Evolutionary conservation across 129 eudicot species (phyloP).

Genomic region (Artemisia argyi): DNA sequence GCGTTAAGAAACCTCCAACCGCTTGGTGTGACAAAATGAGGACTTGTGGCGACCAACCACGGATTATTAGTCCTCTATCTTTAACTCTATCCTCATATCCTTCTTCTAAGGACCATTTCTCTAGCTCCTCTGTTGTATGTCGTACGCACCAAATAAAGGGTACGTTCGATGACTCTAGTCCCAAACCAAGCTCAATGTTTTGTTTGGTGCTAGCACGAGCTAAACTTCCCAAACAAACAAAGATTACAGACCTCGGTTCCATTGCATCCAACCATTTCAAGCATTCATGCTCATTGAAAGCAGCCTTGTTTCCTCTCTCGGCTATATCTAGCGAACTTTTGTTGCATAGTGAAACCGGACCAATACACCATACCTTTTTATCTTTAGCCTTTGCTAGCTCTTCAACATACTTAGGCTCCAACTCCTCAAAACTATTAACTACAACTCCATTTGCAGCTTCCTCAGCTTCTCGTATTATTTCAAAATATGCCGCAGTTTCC

Average conservation of each 20-base stretch:
- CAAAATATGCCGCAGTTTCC: background rate
- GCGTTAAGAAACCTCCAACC: slow-evolving; percentile 67
- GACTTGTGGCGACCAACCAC: slow-evolving; percentile 78
- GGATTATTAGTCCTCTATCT: slow-evolving; percentile 56
- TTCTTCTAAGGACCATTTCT: slow-evolving; percentile 45
- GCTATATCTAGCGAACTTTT: slow-evolving; percentile 27
- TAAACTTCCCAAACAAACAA: slow-evolving; percentile 62
- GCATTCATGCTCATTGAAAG: slow-evolving; percentile 36
- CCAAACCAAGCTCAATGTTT: slow-evolving; percentile 47
- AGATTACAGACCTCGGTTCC: slow-evolving; percentile 43
- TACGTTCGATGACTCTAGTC: slow-evolving; percentile 39
- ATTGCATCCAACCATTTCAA: slow-evolving; percentile 61
- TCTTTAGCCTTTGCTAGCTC: slow-evolving; percentile 29
- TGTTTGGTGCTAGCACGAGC: slow-evolving; percentile 35
- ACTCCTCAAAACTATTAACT: slow-evolving; percentile 51
- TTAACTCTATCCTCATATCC: slow-evolving; percentile 53
- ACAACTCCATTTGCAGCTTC: slow-evolving; percentile 33
- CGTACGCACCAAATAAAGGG: slow-evolving; percentile 50
- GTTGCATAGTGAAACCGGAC: slow-evolving; percentile 59
- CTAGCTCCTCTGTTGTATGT: slow-evolving; percentile 26
- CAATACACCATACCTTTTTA: slow-evolving; percentile 53
- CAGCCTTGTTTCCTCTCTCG: slow-evolving; percentile 53
- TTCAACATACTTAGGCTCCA: slow-evolving; percentile 47
- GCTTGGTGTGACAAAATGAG: slow-evolving; percentile 50
- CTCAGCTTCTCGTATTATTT: slow-evolving; percentile 5